A percentile compares a stretch with the other conserved stretches of the same genome.
These are phyloP conservation scores for Friedmanniomyces endolithicus DNA, from an alignment of 495 filamentous ascomycete genomes.

Conservation along the genomic window DNA sequence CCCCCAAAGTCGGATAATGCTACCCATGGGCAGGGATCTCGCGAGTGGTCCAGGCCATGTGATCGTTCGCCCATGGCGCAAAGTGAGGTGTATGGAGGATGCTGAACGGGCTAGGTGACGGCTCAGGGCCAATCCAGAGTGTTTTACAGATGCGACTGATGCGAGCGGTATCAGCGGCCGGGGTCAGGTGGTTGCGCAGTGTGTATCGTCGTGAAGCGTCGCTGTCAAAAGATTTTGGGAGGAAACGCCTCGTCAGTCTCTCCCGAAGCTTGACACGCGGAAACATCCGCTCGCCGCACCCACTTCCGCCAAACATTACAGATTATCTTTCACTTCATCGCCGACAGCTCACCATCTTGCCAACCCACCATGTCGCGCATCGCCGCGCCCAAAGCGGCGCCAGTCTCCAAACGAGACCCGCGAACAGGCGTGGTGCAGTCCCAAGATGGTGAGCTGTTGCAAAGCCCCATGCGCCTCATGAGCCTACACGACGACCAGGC, in stretches of 20 bases:
- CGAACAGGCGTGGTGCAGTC: not conserved
- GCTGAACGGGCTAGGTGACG: not conserved
- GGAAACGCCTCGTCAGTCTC: not conserved
- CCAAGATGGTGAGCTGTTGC: slow-evolving; percentile 14
- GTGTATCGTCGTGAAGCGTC: not conserved
- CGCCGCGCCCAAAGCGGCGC: slow-evolving; percentile 5
- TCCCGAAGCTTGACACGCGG: not conserved
- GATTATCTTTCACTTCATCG: not conserved
- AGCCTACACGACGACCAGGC: not conserved
- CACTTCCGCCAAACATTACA: not conserved
- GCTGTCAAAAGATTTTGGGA: not conserved
- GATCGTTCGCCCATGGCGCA: slow-evolving; percentile 9
- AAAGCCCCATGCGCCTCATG: not conserved
- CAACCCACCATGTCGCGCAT: slow-evolving; percentile 12
- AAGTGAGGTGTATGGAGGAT: not conserved
- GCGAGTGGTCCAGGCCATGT: slow-evolving; percentile 55
- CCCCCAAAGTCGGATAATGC: slow-evolving; percentile 92
- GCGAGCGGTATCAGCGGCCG: not conserved
- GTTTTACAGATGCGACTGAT: not conserved
- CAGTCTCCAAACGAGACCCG: not conserved
- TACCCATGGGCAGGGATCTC: slow-evolving; percentile 93
- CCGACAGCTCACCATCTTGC: slow-evolving; percentile 8
- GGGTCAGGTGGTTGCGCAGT: no score
- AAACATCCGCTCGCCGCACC: not conserved
- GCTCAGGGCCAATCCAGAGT: not conserved